These are phyloP conservation scores for Hibiscus tridactylites DNA, from an alignment of 345 rosid species.

Conservation along the genomic window DNA sequence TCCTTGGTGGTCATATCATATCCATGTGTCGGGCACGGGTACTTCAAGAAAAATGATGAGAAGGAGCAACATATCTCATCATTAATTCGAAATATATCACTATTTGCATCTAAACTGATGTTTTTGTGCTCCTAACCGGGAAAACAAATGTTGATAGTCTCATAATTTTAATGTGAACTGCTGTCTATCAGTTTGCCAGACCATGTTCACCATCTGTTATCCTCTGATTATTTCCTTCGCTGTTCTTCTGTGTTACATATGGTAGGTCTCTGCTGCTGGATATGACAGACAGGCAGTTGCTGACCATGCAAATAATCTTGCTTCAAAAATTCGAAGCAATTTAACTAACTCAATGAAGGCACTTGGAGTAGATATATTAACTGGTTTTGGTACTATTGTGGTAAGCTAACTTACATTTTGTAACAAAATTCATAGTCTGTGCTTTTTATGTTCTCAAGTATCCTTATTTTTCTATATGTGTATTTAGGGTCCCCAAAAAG, in stretches of 20 bases:
- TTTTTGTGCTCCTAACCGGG: background rate
- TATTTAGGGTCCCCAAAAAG: slow-evolving; percentile 85
- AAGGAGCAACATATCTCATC: background rate
- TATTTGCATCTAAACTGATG: background rate
- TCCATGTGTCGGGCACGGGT: background rate
- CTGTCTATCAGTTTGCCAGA: background rate
- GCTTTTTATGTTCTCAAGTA: background rate
- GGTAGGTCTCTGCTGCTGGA: slow-evolving; percentile 84
- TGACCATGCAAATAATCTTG: slow-evolving; percentile 92
- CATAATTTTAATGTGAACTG: background rate
- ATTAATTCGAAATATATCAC: background rate
- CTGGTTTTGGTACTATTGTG: slow-evolving; percentile 75
- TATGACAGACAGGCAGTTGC: slow-evolving; percentile 96
- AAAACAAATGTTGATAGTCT: background rate
- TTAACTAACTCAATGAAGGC: slow-evolving; percentile 94
- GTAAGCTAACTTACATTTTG: slow-evolving; percentile 32
- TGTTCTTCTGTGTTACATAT: background rate
- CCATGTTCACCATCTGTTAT: background rate
- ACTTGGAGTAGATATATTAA: slow-evolving; percentile 87
- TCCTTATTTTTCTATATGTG: slow-evolving; percentile 11
- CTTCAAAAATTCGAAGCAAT: slow-evolving; percentile 78
- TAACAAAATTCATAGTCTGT: background rate
- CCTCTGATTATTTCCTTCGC: background rate
- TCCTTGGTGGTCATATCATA: background rate
- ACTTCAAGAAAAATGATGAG: background rate